Evolutionary conservation across 1,284 basidiomycete genomes (phyloP).

Genomic region (Ustilago tritici): DNA sequence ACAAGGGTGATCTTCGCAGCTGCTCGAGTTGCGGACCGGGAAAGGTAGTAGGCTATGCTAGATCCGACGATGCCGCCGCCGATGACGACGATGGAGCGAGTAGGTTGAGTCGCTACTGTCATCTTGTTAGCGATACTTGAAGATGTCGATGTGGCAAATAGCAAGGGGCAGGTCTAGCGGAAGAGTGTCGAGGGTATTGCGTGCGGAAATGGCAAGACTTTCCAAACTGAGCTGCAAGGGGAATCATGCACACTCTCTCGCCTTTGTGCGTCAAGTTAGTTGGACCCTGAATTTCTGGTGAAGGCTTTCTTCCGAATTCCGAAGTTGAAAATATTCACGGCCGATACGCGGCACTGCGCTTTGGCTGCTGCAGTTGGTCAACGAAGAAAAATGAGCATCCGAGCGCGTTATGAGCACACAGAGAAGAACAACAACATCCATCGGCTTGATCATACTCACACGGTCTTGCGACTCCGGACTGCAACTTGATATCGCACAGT

Average conservation of each 20-base stretch:
- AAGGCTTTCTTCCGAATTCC: constrained; percentile 8
- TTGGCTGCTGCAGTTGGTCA: background rate
- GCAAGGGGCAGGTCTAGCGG: background rate
- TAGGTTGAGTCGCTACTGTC: constrained; percentile 23
- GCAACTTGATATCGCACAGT: background rate
- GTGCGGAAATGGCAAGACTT: constrained; percentile 17
- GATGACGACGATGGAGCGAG: constrained; percentile 63
- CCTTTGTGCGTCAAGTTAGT: constrained; percentile 1
- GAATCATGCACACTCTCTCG: background rate
- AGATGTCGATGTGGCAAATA: background rate
- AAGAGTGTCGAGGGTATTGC: background rate
- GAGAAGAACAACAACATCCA: constrained; percentile 28
- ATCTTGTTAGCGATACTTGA: constrained; percentile 14
- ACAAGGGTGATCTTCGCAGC: constrained; percentile 73
- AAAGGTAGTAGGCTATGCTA: constrained; percentile 83
- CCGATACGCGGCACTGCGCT: background rate
- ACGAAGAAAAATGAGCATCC: constrained; percentile 6
- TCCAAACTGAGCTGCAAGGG: background rate
- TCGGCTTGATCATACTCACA: constrained; percentile 1
- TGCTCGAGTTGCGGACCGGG: constrained; percentile 25
- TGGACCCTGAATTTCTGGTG: constrained; percentile 13
- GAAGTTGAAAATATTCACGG: constrained; percentile 13
- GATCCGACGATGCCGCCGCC: constrained; percentile 82
- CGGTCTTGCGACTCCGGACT: background rate
- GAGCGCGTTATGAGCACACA: constrained; percentile 18